A percentile compares a stretch with the other conserved stretches of the same genome.
Conservation (phyloP, 2,329 filamentous ascomycete species). For the Aureobasidium uvarum region DNA sequence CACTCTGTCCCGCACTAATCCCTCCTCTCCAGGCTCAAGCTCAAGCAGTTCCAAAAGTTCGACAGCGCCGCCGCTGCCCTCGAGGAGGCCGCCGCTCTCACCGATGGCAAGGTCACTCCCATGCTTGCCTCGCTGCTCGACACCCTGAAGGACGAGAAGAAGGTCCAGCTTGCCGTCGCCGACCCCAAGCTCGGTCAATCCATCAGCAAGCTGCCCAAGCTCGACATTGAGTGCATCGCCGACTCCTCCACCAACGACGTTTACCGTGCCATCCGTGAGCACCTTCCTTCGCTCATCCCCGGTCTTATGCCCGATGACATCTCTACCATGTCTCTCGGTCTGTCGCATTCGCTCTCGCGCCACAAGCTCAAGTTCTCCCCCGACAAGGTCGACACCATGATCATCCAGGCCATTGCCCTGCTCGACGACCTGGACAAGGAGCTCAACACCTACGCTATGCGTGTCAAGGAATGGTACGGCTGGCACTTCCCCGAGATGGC, state of each 20-base stretch:
- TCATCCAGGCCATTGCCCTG: conserved; percentile 92
- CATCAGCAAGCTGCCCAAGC: conserved; percentile 85
- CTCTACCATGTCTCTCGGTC: conserved; percentile 90
- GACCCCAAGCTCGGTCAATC: conserved; percentile 88
- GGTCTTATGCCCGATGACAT: conserved; percentile 82
- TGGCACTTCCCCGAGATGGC: conserved; percentile 99
- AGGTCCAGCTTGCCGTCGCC: conserved; percentile 88
- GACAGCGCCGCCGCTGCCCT: conserved; percentile 87
- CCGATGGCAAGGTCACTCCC: conserved; percentile 84
- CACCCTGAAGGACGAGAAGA: conserved; percentile 94
- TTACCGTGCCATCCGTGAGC: conserved; percentile 90
- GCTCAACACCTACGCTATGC: conserved; percentile 97
- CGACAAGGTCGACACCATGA: conserved; percentile 99
- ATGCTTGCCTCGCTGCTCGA: conserved; percentile 80
- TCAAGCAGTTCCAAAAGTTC: conserved; percentile 98
- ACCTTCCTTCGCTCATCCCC: conserved; percentile 86
- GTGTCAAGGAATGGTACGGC: conserved; percentile 99
- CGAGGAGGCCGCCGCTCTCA: conserved; percentile 82
- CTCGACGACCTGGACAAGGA: conserved; percentile 98
- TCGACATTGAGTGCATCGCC: conserved; percentile 80
- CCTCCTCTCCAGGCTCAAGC: conserved; percentile 58
- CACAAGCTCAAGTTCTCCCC: conserved; percentile 99
- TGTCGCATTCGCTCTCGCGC: conserved; percentile 92
- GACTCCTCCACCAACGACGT: conserved; percentile 82
- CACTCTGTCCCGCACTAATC: background rate